Base-by-base conservation (phyloP, 768 basidiomycete species). In the Boletus bicolor region DNA sequence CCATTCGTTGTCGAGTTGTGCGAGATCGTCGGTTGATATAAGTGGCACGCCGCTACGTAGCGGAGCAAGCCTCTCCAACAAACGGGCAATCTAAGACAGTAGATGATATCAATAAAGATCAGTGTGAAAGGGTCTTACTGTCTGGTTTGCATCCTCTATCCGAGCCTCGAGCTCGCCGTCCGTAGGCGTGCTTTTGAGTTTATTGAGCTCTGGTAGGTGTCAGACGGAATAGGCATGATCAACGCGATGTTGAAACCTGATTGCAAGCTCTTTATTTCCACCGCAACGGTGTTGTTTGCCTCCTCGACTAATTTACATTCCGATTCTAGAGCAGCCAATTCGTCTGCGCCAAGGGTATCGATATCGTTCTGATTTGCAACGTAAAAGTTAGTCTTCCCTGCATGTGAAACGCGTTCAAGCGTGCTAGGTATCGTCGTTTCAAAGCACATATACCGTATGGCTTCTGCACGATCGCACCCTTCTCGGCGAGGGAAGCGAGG, bases 361-460 rank as follows among this genome's bases (percentile, higher is more conserved):
- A 91, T 77, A 28, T 83, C 84, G 17, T 79, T 79, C 73, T 96
- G 89, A 59, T 93, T 93, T 36, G 83, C 83, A 12, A 94, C 91
- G 64, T 92, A 97, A 68, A 95, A 88, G 0, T 85, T 86, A 3
- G 85, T 87, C 71, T 97, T 93, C 10, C 89, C 91, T 93, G 10
- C 43, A 46, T 43, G 1, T 24, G 21, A 28, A 19, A 48, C 6
- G 17, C 21, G 42, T 51, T 38, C 38, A 17, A 19, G 44, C 44
- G 11, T 28, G 43, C 19, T 28, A 17, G 1, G 6, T 9, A 37
- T 19, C 19, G 45, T 26, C 14, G 14, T 7, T 52, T 36, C 8
- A 48, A 14, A 36, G n/a, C 46, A 49, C 51, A 60, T 59, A 57
- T 74, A 83, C 93, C 92, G 56, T 95, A 97, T 28, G 78, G 76